A percentile compares a stretch with the other conserved stretches of the same genome.
Conservation (phyloP, 192 early-diverging fungal genomes). For the Allomyces arbusculus region DNA sequence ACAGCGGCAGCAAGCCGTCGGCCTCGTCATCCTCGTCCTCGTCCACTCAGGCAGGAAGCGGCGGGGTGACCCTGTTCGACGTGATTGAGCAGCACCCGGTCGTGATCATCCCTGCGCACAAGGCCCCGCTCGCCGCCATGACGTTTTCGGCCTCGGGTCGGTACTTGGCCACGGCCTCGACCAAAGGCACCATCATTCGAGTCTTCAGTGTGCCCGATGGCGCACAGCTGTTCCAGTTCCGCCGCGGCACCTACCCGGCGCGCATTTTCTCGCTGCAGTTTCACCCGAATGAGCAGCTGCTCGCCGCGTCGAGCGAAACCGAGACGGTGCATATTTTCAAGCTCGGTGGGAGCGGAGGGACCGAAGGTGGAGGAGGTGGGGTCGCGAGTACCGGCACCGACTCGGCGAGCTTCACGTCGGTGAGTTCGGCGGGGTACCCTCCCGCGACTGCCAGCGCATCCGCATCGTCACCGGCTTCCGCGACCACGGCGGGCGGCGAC, state of each 20-base stretch:
- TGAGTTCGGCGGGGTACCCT: constrained; percentile 14
- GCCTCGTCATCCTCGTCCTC: neutral
- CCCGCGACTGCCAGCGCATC: constrained; percentile 8
- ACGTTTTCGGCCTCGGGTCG: constrained; percentile 81
- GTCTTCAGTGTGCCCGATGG: constrained; percentile 77
- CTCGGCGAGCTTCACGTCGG: constrained; percentile 5
- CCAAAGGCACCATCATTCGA: constrained; percentile 95
- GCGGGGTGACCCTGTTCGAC: constrained; percentile 85
- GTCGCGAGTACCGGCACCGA: constrained; percentile 1
- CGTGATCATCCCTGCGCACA: constrained; percentile 89
- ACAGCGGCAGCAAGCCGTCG: neutral
- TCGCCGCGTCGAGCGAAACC: constrained; percentile 72
- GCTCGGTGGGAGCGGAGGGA: constrained; percentile 13
- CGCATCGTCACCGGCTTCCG: neutral
- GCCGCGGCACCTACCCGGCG: constrained; percentile 79
- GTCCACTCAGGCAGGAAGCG: constrained; percentile 23
- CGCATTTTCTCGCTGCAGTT: constrained; percentile 84
- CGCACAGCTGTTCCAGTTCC: constrained; percentile 75
- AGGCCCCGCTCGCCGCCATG: constrained; percentile 67
- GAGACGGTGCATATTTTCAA: constrained; percentile 95
- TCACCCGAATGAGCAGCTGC: constrained; percentile 40
- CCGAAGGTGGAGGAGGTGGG: neutral
- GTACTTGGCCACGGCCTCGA: constrained; percentile 80
- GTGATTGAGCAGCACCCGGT: constrained; percentile 68
- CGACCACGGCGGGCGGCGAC: neutral